These are phyloP conservation scores for Phialophora tarda DNA, from an alignment of 2,329 filamentous ascomycete genomes.

Conservation along the genomic window DNA sequence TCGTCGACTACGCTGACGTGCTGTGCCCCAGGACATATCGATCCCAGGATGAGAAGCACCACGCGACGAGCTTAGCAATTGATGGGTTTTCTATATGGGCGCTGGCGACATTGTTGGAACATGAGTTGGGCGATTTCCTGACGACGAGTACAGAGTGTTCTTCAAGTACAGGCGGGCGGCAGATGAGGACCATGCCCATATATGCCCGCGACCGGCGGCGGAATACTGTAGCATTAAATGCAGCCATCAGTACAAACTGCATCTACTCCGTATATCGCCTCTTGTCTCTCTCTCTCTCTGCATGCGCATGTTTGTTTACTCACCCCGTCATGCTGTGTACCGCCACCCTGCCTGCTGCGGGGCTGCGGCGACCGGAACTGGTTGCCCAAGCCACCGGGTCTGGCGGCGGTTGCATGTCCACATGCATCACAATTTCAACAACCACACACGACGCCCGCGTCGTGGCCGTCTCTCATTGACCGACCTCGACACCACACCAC, in stretches of 20 bases:
- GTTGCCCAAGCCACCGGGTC: constrained; percentile 20
- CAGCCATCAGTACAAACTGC: background rate
- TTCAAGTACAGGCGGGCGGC: background rate
- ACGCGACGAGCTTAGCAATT: background rate
- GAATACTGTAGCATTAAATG: background rate
- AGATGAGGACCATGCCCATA: background rate
- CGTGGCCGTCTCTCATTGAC: constrained; percentile 25
- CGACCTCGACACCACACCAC: constrained; percentile 17
- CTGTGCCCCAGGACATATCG: background rate
- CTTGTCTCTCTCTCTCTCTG: background rate
- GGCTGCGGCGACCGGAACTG: background rate
- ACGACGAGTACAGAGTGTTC: background rate
- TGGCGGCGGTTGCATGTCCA: constrained; percentile 2
- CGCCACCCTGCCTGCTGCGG: background rate
- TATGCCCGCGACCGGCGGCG: background rate
- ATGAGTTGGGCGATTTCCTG: background rate
- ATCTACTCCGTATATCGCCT: background rate
- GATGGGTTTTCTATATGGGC: background rate
- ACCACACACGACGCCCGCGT: constrained; percentile 19
- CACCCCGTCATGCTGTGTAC: background rate
- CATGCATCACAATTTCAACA: constrained; percentile 15
- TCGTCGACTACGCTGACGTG: background rate
- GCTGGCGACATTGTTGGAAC: background rate
- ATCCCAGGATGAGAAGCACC: constrained; percentile 1
- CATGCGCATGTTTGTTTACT: constrained; percentile 2